A percentile compares a stretch with the other conserved stretches of the same genome.
These are phyloP conservation scores for Ophiobolus disseminans DNA, from an alignment of 2,329 filamentous ascomycete genomes.

Conservation along the genomic window DNA sequence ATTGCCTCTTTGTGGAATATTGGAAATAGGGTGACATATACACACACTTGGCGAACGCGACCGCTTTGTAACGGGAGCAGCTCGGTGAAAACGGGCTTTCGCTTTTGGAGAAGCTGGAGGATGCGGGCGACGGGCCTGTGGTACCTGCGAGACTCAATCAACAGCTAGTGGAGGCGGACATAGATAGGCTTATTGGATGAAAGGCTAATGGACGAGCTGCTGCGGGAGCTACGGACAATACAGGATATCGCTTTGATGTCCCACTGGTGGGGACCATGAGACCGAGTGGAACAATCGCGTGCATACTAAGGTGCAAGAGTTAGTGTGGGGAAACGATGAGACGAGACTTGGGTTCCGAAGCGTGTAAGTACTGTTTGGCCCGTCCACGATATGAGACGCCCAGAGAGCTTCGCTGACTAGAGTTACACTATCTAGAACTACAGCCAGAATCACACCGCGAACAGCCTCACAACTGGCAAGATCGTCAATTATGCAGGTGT, in stretches of 20 bases:
- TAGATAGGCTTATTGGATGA: constrained; percentile 15
- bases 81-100: constrained; percentile 15
- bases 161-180: constrained; percentile 15
- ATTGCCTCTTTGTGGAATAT: constrained; percentile 22
- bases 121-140: constrained; percentile 18
- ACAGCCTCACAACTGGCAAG: constrained; percentile 20
- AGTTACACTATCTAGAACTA: constrained; percentile 14
- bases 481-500: constrained; percentile 26
- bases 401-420: constrained; percentile 18
- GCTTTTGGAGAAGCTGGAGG: constrained; percentile 21
- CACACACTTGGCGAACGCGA: constrained; percentile 20
- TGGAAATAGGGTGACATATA: constrained; percentile 20
- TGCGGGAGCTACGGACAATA: constrained; percentile 13
- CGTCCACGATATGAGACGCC: constrained; percentile 7
- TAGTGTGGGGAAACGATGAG: constrained; percentile 14
- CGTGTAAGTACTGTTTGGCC: constrained; percentile 14
- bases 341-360: constrained; percentile 13
- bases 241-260: constrained; percentile 13
- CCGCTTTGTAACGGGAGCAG: constrained; percentile 12
- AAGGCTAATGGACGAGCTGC: constrained; percentile 17
- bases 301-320: constrained; percentile 13
- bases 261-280: constrained; percentile 10
- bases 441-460: constrained; percentile 19
- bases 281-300: constrained; percentile 13
- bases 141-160: constrained; percentile 14